phyloP scores from a whole-genome alignment of 2,329 filamentous ascomycete species.

The Lachnellula willkommii region DNA sequence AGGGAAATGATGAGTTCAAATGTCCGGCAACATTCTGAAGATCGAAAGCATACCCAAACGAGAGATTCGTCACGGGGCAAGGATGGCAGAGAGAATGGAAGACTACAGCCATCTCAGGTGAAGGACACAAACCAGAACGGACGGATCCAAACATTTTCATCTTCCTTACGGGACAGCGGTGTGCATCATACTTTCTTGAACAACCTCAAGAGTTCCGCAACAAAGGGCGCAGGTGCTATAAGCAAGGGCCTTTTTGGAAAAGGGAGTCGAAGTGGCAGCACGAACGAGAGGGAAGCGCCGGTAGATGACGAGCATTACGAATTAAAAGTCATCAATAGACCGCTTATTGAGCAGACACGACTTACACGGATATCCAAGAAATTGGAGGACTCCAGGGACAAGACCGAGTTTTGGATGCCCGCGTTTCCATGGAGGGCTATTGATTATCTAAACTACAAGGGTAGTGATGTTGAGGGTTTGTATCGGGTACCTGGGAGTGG shows the following conservation, averaged over 20 bases:
- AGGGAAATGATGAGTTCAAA: constrained; percentile 61
- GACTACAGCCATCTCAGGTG: constrained; percentile 32
- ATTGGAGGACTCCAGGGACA: constrained; percentile 81
- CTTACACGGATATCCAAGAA: constrained; percentile 85
- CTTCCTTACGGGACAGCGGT: constrained; percentile 54
- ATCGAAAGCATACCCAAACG: constrained; percentile 49
- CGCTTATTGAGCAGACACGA: constrained; percentile 84
- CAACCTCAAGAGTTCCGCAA: constrained; percentile 67
- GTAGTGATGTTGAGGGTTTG: constrained; percentile 86
- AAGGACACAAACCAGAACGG: constrained; percentile 27
- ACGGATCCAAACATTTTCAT: constrained; percentile 38
- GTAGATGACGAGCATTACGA: constrained; percentile 80
- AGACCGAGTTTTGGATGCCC: constrained; percentile 99
- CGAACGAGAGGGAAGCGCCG: constrained; percentile 57
- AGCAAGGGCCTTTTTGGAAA: constrained; percentile 82
- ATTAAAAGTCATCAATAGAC: constrained; percentile 78
- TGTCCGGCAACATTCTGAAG: constrained; percentile 66
- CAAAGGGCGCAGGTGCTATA: constrained; percentile 72
- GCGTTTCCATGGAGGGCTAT: constrained; percentile 93
- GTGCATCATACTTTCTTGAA: constrained; percentile 60
- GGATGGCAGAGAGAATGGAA: constrained; percentile 33
- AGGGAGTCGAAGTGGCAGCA: constrained; percentile 63
- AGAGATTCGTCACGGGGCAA: constrained; percentile 38
- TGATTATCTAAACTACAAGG: constrained; percentile 92
- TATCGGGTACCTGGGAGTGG: constrained; percentile 90